Evolutionary conservation across 1,284 basidiomycete genomes (phyloP).

Genomic region (Neolentinus lepideus): DNA sequence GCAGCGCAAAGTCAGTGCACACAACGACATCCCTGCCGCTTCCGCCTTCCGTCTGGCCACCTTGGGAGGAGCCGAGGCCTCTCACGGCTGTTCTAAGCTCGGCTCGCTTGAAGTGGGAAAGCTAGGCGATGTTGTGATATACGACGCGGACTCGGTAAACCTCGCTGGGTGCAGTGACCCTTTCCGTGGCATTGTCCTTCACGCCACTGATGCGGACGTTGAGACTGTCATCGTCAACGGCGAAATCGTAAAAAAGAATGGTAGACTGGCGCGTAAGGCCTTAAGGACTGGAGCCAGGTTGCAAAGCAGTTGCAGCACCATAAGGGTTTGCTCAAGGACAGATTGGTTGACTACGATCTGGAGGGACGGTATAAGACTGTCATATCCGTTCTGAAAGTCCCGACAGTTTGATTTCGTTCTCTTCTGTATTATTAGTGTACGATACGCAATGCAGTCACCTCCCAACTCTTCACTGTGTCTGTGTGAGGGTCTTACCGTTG

Average conservation of each 20-base stretch:
- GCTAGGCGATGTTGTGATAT: conserved; percentile 24
- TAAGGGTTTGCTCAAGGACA: neutral
- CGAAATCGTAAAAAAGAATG: conserved; percentile 22
- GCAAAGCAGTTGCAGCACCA: conserved; percentile 1
- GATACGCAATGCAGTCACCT: no score
- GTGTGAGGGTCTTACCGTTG: no score
- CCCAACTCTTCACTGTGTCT: no score
- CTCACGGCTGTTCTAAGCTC: neutral
- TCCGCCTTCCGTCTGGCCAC: conserved; percentile 26
- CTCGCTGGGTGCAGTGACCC: conserved; percentile 16
- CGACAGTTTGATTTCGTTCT: no score
- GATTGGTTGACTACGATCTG: neutral
- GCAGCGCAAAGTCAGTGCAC: conserved; percentile 8
- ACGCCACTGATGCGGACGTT: conserved; percentile 24
- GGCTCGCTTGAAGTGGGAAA: conserved; percentile 18
- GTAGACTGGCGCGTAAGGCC: conserved; percentile 8
- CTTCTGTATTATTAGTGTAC: no score
- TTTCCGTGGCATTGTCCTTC: conserved; percentile 22
- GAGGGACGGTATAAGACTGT: neutral
- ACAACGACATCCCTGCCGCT: conserved; percentile 19
- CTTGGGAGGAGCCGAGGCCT: conserved; percentile 21
- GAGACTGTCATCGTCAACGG: conserved; percentile 25
- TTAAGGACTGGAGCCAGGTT: conserved; percentile 5
- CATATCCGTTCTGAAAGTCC: neutral
- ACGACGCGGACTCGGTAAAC: conserved; percentile 22